Conservation (phyloP, 2,329 filamentous ascomycete species). For the Chaetomiaceae sp. region DNA sequence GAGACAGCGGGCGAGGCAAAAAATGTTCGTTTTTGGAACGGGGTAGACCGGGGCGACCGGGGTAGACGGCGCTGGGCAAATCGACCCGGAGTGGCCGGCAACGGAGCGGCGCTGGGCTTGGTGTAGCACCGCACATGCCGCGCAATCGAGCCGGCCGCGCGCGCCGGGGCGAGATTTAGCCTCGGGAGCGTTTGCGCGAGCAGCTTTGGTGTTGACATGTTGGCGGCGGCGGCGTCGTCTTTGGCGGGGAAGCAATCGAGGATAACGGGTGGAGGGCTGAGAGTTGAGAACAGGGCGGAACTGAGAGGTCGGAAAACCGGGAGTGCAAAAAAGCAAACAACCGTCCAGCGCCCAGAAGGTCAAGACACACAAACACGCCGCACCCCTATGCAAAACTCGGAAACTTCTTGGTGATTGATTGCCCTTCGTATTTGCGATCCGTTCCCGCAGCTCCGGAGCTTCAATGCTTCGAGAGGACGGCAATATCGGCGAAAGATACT, state of each 20-base stretch:
- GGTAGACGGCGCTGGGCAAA: constrained; percentile 8
- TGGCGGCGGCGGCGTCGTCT: constrained; percentile 4
- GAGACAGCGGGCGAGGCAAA: constrained; percentile 55
- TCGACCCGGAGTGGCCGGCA: constrained; percentile 4
- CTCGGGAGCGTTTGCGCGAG: constrained; percentile 19
- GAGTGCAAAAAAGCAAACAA: constrained; percentile 2
- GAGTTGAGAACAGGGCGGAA: not conserved
- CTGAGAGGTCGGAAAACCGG: not conserved
- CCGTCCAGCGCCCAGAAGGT: not conserved
- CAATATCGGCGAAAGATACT: not conserved
- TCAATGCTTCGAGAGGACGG: not conserved
- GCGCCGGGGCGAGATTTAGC: constrained; percentile 16
- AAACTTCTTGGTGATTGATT: too few species aligned
- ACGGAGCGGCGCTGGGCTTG: constrained; percentile 20
- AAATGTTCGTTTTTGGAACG: constrained; percentile 42
- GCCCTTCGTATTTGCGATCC: not conserved
- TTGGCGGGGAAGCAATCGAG: not conserved
- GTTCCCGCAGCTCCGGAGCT: not conserved
- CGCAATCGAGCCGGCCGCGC: constrained; percentile 13
- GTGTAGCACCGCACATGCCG: constrained; percentile 24
- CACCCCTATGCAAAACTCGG: not conserved
- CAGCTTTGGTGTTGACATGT: constrained; percentile 23
- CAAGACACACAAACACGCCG: not conserved
- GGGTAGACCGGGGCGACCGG: not conserved
- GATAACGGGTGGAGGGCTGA: not conserved